Percentiles rank a stretch among this genome's conserved stretches.
Conservation (phyloP, 139 green algal genomes). For the Haematococcus lacustris region DNA sequence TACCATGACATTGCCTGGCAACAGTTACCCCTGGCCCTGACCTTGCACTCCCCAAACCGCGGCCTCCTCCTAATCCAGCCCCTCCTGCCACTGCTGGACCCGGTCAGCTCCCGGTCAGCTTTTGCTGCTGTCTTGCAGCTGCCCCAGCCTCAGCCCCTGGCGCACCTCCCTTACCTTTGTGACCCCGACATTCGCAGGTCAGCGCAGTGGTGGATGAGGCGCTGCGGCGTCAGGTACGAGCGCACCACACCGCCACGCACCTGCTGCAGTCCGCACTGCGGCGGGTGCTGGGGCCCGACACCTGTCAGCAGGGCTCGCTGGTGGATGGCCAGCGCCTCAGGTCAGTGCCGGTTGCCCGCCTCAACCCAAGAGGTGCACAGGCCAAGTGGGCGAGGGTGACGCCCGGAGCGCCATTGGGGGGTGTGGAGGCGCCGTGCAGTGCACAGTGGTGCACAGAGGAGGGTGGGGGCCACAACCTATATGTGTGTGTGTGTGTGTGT, state of each 20-base stretch:
- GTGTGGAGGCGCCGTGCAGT: no score
- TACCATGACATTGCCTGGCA: no score
- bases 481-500: slow-evolving; percentile 4
- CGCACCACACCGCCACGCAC: slow-evolving; percentile 90
- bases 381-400: neutral
- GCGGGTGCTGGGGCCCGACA: slow-evolving; percentile 74
- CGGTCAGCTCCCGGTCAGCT: no score
- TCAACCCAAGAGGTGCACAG: neutral
- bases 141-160: neutral
- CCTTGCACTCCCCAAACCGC: no score
- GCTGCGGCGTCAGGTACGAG: slow-evolving; percentile 28
- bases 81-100: no score
- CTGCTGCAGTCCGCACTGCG: slow-evolving; percentile 76
- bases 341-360: slow-evolving; percentile 5
- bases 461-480: no score
- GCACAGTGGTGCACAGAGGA: no score
- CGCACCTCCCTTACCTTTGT: no score
- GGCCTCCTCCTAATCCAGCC: no score
- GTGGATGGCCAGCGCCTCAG: slow-evolving; percentile 61
- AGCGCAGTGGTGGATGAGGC: slow-evolving; percentile 50
- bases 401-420: no score
- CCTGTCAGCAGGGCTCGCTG: slow-evolving; percentile 80
- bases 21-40: no score
- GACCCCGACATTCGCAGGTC: slow-evolving; percentile 43
- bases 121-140: neutral